A percentile compares a stretch with the other conserved stretches of the same genome.
Evolutionary conservation across 164 flowering plant genomes (phyloP).

Genomic region (Buxus sempervirens): DNA sequence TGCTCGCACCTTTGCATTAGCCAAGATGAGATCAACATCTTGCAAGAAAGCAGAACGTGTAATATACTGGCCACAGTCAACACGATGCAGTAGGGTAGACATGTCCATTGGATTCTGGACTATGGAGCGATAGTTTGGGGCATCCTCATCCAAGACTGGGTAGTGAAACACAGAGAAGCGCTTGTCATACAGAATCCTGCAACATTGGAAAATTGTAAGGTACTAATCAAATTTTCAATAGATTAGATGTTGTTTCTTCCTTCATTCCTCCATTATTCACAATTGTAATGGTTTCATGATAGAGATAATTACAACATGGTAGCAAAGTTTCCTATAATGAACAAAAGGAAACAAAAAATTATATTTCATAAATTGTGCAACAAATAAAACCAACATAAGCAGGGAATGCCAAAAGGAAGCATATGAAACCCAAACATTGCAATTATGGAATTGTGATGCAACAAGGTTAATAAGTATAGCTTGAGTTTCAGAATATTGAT

Average conservation of each 20-base stretch:
- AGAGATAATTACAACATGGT: too few relatives aligned
- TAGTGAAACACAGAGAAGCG: constrained; percentile 86
- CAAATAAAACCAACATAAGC: too few relatives aligned
- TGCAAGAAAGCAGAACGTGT: constrained; percentile 72
- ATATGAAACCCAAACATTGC: too few relatives aligned
- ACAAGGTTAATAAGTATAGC: too few relatives aligned
- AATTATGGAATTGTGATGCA: too few relatives aligned
- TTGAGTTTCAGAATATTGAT: too few relatives aligned
- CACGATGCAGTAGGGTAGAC: constrained; percentile 85
- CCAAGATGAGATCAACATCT: constrained; percentile 82
- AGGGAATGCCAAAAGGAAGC: too few relatives aligned
- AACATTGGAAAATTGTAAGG: constrained; percentile 6
- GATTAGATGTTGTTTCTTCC: background rate
- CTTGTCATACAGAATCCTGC: constrained; percentile 94
- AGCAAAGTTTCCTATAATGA: too few relatives aligned
- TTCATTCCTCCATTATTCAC: background rate
- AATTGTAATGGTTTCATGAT: background rate
- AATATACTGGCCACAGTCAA: constrained; percentile 84
- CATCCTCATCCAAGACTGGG: constrained; percentile 97
- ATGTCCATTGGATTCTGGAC: constrained; percentile 95
- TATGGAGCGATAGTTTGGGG: constrained; percentile 86
- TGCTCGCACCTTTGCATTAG: constrained; percentile 79
- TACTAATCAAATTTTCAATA: background rate
- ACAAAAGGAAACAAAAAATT: too few relatives aligned
- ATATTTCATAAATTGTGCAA: too few relatives aligned